These are phyloP conservation scores for Solanum medicagineum DNA, from an alignment of 257 asterid genomes.

Conservation along the genomic window DNA sequence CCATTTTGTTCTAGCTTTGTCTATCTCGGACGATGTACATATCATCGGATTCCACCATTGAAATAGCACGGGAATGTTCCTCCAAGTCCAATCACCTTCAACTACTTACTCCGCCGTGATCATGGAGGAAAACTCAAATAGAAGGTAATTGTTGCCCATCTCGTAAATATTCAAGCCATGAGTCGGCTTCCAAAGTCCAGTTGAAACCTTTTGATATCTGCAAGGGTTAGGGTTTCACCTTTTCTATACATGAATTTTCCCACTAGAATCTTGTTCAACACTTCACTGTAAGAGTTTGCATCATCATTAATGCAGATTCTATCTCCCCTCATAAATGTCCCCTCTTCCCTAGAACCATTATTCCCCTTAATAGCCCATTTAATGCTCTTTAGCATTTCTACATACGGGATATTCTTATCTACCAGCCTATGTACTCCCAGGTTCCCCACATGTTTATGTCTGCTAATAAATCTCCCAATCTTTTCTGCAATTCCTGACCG, in stretches of 20 bases:
- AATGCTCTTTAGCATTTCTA: background rate
- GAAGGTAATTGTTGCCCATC: background rate
- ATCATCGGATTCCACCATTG: background rate
- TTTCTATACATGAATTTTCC: background rate
- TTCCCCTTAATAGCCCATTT: background rate
- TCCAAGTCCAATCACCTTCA: background rate
- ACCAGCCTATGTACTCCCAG: background rate
- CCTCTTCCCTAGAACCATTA: background rate
- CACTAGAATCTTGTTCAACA: background rate
- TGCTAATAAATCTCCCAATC: background rate
- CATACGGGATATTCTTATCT: background rate
- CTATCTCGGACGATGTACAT: background rate
- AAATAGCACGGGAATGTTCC: background rate
- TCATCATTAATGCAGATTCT: no score
- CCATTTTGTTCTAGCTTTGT: background rate
- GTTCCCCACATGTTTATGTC: background rate
- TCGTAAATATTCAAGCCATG: background rate
- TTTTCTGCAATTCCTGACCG: background rate
- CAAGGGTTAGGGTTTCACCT: background rate
- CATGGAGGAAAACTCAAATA: background rate
- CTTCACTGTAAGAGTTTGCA: background rate
- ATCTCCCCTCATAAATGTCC: background rate
- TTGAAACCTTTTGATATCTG: background rate
- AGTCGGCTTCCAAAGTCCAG: background rate
- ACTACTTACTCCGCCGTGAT: background rate